Base-by-base conservation (phyloP, 192 early-diverging fungal species). In the Spizellomyces punctatus region DNA sequence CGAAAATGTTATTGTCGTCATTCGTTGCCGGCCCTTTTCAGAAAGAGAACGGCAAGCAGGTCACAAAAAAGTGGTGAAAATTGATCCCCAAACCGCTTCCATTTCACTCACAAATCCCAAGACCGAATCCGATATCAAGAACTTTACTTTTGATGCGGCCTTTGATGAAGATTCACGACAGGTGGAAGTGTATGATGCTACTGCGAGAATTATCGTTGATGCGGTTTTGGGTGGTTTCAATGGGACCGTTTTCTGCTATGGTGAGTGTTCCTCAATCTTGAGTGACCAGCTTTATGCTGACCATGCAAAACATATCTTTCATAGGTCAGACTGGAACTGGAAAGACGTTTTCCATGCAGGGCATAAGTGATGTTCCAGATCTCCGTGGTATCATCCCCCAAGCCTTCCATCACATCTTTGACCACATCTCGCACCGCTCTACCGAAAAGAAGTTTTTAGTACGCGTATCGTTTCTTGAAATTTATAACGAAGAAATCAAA, bases 401-500 rank as follows among this genome's bases (percentile, higher is more conserved):
- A 58, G 76, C 86, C 17, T 89, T 89, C 77, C 75, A 88, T 68
- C 85, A 87, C 44, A 87, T 89, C 27, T 89, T 89, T 65, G 78
- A 81, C 63, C 81, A 86, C 74, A 89, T 89, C 67, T 77, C 83
- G 8, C 73, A 79, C 41, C 50, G 71, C 46, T 77, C 82, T 46
- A 66, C 67, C 17, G 75, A 84, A 43, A 89, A 88, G 65, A 80
- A 85, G 65, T 89, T 86, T 67, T 81, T 89, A 8, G 86, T 89
- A 19, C 79, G 88, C 14, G 84, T 86, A 0, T 86, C 84, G 19
- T 95, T 94, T 67, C 89, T 96, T 59, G 94, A 96, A 66, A 95
- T 95, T 74, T 96, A 96, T 83, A 95, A 96, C 74, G 95, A 96
- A 77, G 88, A 89, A 58, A 93, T 96, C 63, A 90, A 89, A 62